Evolutionary conservation across 2,329 filamentous ascomycete species (phyloP), one percentile per base, ranked within the genome.

Genomic region (Epicoccum sorghinum): DNA sequence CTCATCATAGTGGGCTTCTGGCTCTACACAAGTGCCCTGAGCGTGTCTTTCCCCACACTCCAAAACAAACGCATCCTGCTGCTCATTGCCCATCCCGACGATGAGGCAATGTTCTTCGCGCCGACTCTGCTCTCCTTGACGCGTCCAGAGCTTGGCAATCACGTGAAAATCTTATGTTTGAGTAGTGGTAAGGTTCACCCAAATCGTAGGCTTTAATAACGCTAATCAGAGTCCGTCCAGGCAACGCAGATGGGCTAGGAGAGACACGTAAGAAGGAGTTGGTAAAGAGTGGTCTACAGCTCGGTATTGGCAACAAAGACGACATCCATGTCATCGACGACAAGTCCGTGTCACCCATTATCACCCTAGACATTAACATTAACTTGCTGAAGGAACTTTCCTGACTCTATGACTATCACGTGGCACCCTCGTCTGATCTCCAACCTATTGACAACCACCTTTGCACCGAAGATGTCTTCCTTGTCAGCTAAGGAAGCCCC

Each of bases 21-120:
- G 78, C 66, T 80, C 53, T 79, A 79, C 63, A 80, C 79, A 27
- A 72, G 76, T 29, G 76, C 77, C 55, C 70, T 80, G 55, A 76
- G 69, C 59, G 59, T 58, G 22, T 73, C 82, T 29, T 84, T 90
- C 64, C 89, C 91, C 4, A 83, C 79, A 39, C 79, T 97, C 59
- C 82, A 81, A 65, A 89, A 91, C 79, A 96, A 96, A 82, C 87
- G 90, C 69, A 91, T 99, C 70, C 89, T 90, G 72, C 84, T 99
- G 48, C 82, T 99, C 50, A 98, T 99, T 69, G 95, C 95, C 22
- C 95, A 99, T 78, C 95, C 95, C 0, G 95, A 99, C 77, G 95
- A 99, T 70, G 95, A 99, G 80, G 95, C 93, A 75, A 99, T 99
- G 95, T 99, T 99, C 82, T 99, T 99, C 77, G 87, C 92, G 59